Percentiles rank a stretch among this genome's conserved stretches.
Conservation (phyloP, 148 eudicot genomes). For the Rhododendron molle region DNA sequence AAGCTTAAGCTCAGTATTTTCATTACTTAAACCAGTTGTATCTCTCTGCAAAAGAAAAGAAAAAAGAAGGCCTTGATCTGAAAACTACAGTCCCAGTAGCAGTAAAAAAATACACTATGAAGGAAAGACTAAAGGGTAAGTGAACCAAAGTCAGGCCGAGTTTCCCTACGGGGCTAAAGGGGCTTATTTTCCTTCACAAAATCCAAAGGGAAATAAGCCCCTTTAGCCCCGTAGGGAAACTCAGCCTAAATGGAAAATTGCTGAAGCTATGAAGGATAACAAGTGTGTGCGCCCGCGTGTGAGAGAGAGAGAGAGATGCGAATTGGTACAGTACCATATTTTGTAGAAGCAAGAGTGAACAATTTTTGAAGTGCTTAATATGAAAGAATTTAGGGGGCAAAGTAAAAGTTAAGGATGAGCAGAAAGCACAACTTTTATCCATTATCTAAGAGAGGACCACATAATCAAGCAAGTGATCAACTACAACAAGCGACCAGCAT, state of each 20-base stretch:
- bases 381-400: neutral
- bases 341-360: neutral
- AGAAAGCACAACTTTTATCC: neutral
- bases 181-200: too few relatives aligned
- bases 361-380: neutral
- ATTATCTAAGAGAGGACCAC: neutral
- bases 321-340: neutral
- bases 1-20: constrained; percentile 77
- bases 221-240: neutral
- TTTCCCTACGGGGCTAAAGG: too few relatives aligned
- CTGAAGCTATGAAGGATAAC: neutral
- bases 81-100: neutral
- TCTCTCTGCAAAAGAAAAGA: constrained; percentile 56
- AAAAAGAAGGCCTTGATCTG: neutral
- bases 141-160: neutral
- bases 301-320: neutral
- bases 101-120: neutral
- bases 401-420: neutral
- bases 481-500: neutral
- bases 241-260: neutral
- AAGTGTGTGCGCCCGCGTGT: neutral
- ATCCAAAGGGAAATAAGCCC: neutral
- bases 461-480: neutral
- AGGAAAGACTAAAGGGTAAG: neutral
- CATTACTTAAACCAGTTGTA: constrained; percentile 57